These are phyloP conservation scores for Pyronema omphalodes DNA, from an alignment of 495 filamentous ascomycete species.

Conservation along the genomic window DNA sequence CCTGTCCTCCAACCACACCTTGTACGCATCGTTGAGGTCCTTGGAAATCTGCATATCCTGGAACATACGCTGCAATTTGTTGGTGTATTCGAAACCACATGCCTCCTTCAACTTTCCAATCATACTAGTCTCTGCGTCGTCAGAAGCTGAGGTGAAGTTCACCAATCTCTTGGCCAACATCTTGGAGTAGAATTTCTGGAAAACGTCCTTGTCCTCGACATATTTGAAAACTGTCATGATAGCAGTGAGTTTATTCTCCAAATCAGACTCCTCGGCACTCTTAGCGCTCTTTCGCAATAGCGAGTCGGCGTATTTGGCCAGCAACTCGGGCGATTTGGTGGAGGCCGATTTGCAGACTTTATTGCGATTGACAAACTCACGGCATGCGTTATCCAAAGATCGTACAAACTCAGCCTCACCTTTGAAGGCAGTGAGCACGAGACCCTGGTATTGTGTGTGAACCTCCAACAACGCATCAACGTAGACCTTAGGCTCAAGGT, in stretches of 20 bases:
- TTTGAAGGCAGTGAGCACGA: constrained; percentile 83
- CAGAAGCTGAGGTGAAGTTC: constrained; percentile 80
- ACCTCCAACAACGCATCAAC: constrained; percentile 88
- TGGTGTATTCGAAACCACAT: constrained; percentile 97
- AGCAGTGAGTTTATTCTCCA: constrained; percentile 77
- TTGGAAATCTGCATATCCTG: constrained; percentile 98
- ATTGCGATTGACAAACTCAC: constrained; percentile 95
- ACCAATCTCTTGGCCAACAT: constrained; percentile 91
- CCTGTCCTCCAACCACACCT: constrained; percentile 37
- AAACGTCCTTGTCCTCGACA: constrained; percentile 99
- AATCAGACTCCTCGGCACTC: constrained; percentile 76
- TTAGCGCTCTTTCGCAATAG: constrained; percentile 84
- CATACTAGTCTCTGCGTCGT: constrained; percentile 97
- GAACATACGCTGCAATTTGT: constrained; percentile 99
- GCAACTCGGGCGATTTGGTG: constrained; percentile 78
- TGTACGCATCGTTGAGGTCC: constrained; percentile 78
- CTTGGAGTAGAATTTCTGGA: constrained; percentile 97
- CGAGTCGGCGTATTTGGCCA: constrained; percentile 91
- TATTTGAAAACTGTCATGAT: constrained; percentile 99
- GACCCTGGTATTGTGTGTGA: constrained; percentile 74
- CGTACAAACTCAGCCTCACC: constrained; percentile 94
- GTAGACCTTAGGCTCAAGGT: constrained; percentile 87
- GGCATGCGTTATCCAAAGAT: constrained; percentile 89
- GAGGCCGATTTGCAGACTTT: constrained; percentile 82
- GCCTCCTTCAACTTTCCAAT: constrained; percentile 98